Evolutionary conservation across 768 basidiomycete species (phyloP), one percentile per base, ranked within the genome.

Genomic region (Lepiota subincarnata): DNA sequence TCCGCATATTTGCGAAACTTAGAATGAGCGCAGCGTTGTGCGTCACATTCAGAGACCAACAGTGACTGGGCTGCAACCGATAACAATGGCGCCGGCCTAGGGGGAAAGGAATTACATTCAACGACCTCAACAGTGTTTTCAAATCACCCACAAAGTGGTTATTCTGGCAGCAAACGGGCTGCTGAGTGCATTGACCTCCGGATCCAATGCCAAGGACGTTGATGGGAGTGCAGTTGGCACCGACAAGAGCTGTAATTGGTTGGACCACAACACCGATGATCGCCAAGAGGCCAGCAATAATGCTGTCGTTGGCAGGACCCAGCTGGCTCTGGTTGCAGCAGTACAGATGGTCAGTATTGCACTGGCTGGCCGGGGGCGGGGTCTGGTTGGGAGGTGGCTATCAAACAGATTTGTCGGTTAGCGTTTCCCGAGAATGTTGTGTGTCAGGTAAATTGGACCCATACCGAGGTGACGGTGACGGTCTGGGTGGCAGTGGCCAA

Each of bases 141-240:
- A 31, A 4, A 31, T 11, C 10, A 31, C 31, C 8, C 7, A 31
- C 31, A 8, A 31, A 31, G 31, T 31, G 12, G 48, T 63, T 60
- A 53, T 67, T 59, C n/a, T 55, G 20, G 60, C 66, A 67, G 57
- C 66, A 65, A 48, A 67, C 63, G n/a, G 66, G 60, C 48, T 61
- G 57, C 12, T 49, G 51, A 36, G 55, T 55, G 60, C 66, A 64
- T 1, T 26, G 41, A 12, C 48, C 44, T 39, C 57, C 60, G 28
- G 59, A 53, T 11, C 64, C 64, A 37, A 59, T 47, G 22, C 53
- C 47, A 14, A 49, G 18, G 31, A 49, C 26, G n/a, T 43, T 43
- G 42, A 64, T 62, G 6, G 64, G 64, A 16, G 60, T 58, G 53
- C 64, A 62, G 13, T 43, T 50, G 40, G 54, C 57, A 18, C 56